phyloP scores from a whole-genome alignment of 1,284 basidiomycete species.

The Austroboletus niveus region DNA sequence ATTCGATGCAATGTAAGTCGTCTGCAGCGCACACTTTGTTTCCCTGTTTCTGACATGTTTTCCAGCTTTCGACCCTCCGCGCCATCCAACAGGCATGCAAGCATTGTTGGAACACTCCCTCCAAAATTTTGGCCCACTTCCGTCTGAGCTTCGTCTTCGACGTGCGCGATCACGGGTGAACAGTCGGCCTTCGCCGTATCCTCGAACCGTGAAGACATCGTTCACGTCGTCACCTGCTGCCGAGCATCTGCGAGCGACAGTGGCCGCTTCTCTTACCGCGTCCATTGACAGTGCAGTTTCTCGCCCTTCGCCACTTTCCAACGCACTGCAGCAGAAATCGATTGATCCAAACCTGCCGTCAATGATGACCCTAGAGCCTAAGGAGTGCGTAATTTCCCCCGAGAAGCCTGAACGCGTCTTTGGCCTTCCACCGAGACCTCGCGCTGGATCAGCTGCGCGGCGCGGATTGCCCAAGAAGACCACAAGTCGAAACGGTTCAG shows the following conservation, averaged over 20 bases:
- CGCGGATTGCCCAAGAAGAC: conserved; percentile 63
- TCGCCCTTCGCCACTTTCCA: conserved; percentile 10
- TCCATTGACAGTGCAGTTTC: conserved; percentile 2
- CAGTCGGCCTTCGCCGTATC: conserved; percentile 73
- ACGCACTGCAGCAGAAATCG: conserved; percentile 22
- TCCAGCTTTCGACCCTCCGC: conserved; percentile 70
- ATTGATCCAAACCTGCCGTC: conserved; percentile 24
- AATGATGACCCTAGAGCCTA: neutral
- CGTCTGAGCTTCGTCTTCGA: conserved; percentile 60
- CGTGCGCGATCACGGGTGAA: conserved; percentile 62
- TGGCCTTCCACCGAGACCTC: conserved; percentile 46
- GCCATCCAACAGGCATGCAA: conserved; percentile 61
- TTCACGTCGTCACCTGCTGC: conserved; percentile 40
- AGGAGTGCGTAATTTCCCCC: conserved; percentile 8
- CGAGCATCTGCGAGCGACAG: conserved; percentile 35
- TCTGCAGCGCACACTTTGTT: neutral
- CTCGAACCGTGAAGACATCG: conserved; percentile 45
- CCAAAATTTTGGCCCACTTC: conserved; percentile 64
- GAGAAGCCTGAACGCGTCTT: conserved; percentile 37
- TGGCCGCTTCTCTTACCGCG: conserved; percentile 28
- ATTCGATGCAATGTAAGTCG: conserved; percentile 66
- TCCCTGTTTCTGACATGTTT: conserved; percentile 6
- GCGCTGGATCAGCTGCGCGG: conserved; percentile 54
- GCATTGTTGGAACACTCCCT: conserved; percentile 72
- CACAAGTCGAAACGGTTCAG: conserved; percentile 39